Evolutionary conservation across 805 yeast genomes (phyloP), one percentile per base, ranked within the genome.

Genomic region (Pichia phayaonensis): DNA sequence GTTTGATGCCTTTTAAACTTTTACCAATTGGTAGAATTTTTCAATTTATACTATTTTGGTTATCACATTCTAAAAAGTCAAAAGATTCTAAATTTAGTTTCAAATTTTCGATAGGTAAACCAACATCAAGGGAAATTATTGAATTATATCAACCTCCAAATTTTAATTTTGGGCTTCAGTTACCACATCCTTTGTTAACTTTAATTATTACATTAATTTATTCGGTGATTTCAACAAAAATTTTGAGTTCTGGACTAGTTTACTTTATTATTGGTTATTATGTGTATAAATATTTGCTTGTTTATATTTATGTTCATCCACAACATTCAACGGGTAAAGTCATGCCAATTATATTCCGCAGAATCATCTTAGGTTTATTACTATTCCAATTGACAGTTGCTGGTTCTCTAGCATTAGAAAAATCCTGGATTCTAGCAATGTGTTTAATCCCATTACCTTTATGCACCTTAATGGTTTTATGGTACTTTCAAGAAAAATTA

Each of bases 251-350:
- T 12, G 97, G 98, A 0, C 69, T 90, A 50, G 72, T 84, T 1
- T 92, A 94, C 66, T 92, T 92, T 63, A 66, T 86, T 16, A 69
- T 89, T 50, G 97, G 98, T 0, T 92, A 81, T 65, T 84, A 82
- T 63, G 96, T 90, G 10, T 89, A 83, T 75, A 92, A 92, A 68
- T 92, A 90, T 65, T 97, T 90, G 66, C 72, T 92, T 53, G 72
- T 94, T 56, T 92, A 88, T 64, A 85, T 96, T 0, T 84, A 94
- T 71, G 90, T 89, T 31, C 98, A 94, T 65, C 90, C 95, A 11
- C 97, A 95, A 39, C 98, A 94, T 68, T 90, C 97, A 0, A 94
- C 97, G 0, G 99, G 98, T 1, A 86, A 86, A 62, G 95, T 92
- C 1, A 92, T 97, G 98, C 96, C 97, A 0, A 72, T 90, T 45